Conservation (phyloP, 2,329 filamentous ascomycete species). For the Phoma herbarum region DNA sequence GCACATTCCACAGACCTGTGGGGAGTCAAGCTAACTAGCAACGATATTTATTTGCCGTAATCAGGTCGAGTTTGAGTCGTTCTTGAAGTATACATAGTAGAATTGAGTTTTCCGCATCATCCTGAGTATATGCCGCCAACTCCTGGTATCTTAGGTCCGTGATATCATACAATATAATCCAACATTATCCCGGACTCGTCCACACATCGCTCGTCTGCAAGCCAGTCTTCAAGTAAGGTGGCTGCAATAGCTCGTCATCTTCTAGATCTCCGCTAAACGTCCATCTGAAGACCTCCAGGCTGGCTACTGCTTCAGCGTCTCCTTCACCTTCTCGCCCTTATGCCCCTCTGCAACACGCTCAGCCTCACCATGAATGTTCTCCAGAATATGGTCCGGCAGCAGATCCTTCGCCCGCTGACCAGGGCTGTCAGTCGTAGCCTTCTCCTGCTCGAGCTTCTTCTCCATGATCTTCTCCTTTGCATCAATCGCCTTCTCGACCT, state of each 20-base stretch:
- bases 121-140: conserved; percentile 12
- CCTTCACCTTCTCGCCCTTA: conserved; percentile 20
- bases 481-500: conserved; percentile 58
- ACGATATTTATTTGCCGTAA: no score
- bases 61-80: no score
- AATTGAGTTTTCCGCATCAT: conserved; percentile 4
- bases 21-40: background rate
- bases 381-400: conserved; percentile 40
- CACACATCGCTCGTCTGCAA: background rate
- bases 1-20: no score
- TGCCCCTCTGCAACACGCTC: conserved; percentile 33
- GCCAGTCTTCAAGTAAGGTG: background rate
- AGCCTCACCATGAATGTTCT: conserved; percentile 37
- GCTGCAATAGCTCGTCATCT: background rate
- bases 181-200: conserved; percentile 9
- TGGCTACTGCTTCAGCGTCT: conserved; percentile 12
- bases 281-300: background rate
- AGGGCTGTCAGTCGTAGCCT: conserved; percentile 35
- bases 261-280: background rate
- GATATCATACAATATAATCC: conserved; percentile 18
- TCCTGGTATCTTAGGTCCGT: conserved; percentile 17
- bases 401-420: conserved; percentile 40
- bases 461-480: conserved; percentile 47
- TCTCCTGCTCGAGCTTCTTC: conserved; percentile 51
- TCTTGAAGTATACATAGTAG: background rate